Base-by-base conservation (phyloP, 495 filamentous ascomycete genomes). In the Lophiostoma macrostomum region DNA sequence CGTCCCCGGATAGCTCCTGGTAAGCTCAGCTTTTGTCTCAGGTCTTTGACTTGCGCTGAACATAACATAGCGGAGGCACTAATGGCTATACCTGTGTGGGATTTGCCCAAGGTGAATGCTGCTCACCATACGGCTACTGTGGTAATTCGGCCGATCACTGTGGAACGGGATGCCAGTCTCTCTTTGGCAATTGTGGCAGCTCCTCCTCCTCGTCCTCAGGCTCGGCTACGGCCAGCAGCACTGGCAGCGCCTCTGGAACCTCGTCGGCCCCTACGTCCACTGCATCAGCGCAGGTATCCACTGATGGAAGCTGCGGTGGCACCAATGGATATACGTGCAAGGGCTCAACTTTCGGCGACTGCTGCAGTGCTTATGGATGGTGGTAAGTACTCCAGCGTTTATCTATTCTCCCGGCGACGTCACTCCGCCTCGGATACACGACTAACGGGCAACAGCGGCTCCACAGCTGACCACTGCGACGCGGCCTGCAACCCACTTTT, bases 181-280 rank as follows among this genome's bases (percentile, higher is more conserved):
- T 69, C 20, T 75, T 74, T 44, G 79, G 80, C 4, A 70, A 67
- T 41, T 82, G 80, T 50, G 27, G 23, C 35, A 30, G 41, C n/a
- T 23, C 20, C 10, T 27, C 41, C 4, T 34, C 27, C 20, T 3
- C 30, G 29, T 11, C 28, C 35, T 12, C 28, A 11, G 5, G 6
- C 13, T 14, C 42, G 20, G 7, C 42, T 30, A 6, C 19, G n/a
- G n/a, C n/a, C n/a, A n/a, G n/a, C n/a, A n/a, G n/a, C n/a, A n/a
- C n/a, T n/a, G n/a, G n/a, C n/a, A n/a, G n/a, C n/a, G 22, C 27
- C 32, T 45, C 41, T 4, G 22, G 3, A 28, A n/a, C 11, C 41
- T 5, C 41, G 23, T 45, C 41, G 13, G 5, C 41, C 13, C 14
- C 22, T 4, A n/a, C n/a, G n/a, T n/a, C n/a, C n/a, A n/a, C n/a